phyloP scores from a whole-genome alignment of 2,329 filamentous ascomycete species.

The Bipolaris cookei region DNA sequence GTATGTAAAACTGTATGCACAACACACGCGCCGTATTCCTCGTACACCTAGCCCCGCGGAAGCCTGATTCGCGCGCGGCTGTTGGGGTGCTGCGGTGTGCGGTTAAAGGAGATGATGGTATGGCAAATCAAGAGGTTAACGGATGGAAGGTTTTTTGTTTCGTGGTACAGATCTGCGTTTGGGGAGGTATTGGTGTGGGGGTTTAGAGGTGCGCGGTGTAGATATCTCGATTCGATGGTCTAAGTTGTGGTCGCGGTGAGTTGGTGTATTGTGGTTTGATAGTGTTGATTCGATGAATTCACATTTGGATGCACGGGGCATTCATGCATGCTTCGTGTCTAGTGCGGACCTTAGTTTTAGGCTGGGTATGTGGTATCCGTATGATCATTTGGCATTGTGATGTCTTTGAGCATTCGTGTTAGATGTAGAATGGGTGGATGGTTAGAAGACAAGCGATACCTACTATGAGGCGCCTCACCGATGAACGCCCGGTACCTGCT shows the following conservation, averaged over 20 bases:
- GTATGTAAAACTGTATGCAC: too few species aligned
- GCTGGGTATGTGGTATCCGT: not conserved
- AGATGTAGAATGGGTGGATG: slow-evolving; percentile 2
- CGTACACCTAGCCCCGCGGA: too few species aligned
- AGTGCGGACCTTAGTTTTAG: slow-evolving; percentile 1
- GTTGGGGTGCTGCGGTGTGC: too few species aligned
- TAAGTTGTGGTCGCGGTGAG: not conserved
- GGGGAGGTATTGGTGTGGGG: not conserved
- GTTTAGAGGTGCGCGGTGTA: not conserved
- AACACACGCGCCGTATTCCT: too few species aligned
- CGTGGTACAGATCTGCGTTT: not conserved
- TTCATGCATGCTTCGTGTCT: not conserved
- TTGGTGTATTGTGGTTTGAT: not conserved
- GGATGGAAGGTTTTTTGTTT: not conserved
- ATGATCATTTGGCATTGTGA: not conserved
- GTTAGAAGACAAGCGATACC: not conserved
- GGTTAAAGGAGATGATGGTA: not conserved
- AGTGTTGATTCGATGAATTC: not conserved
- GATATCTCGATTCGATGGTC: not conserved
- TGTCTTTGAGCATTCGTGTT: not conserved
- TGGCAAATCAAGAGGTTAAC: not conserved
- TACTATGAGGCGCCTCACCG: not conserved
- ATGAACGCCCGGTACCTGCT: slow-evolving; percentile 12
- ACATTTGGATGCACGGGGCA: not conserved
- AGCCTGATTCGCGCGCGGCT: too few species aligned